phyloP scores from a whole-genome alignment of 2,329 filamentous ascomycete genomes.

The Alternaria conjuncta region DNA sequence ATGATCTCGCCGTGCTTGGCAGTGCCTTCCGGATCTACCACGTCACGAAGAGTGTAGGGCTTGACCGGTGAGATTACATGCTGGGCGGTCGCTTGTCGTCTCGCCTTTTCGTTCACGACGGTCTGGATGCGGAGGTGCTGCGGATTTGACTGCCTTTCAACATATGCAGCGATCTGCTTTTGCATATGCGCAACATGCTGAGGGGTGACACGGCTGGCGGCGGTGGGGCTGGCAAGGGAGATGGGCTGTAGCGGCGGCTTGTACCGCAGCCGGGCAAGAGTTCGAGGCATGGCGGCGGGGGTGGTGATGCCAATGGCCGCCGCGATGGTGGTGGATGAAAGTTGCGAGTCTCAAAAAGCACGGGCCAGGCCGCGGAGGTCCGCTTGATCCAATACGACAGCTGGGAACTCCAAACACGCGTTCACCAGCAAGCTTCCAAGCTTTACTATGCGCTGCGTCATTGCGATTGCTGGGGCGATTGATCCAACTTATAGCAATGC shows the following conservation, averaged over 20 bases:
- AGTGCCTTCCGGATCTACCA: constrained; percentile 36
- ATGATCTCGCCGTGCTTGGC: constrained; percentile 63
- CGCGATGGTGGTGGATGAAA: constrained; percentile 5
- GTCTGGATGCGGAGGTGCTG: constrained; percentile 28
- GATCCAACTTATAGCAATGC: neutral
- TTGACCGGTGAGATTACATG: constrained; percentile 21
- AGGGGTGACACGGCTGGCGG: constrained; percentile 1
- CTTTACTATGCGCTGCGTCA: constrained; percentile 21
- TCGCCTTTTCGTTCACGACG: constrained; percentile 34
- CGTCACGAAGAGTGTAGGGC: constrained; percentile 50
- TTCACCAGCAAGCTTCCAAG: constrained; percentile 1
- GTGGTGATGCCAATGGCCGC: constrained; percentile 11
- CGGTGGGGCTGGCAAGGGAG: constrained; percentile 18
- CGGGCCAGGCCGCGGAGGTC: constrained; percentile 18
- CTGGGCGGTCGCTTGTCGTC: constrained; percentile 25
- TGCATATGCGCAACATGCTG: constrained; percentile 5
- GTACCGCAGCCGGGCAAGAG: constrained; percentile 35
- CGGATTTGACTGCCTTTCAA: constrained; percentile 35
- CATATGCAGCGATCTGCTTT: constrained; percentile 23
- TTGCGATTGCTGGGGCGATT: constrained; percentile 4
- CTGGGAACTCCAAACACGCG: constrained; percentile 12
- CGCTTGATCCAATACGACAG: constrained; percentile 26
- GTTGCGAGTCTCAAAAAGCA: constrained; percentile 16
- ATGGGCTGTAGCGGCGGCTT: constrained; percentile 25
- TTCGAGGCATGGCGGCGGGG: constrained; percentile 39